Conservation (phyloP, 2,329 filamentous ascomycete species). For the Elsinoe fawcettii region DNA sequence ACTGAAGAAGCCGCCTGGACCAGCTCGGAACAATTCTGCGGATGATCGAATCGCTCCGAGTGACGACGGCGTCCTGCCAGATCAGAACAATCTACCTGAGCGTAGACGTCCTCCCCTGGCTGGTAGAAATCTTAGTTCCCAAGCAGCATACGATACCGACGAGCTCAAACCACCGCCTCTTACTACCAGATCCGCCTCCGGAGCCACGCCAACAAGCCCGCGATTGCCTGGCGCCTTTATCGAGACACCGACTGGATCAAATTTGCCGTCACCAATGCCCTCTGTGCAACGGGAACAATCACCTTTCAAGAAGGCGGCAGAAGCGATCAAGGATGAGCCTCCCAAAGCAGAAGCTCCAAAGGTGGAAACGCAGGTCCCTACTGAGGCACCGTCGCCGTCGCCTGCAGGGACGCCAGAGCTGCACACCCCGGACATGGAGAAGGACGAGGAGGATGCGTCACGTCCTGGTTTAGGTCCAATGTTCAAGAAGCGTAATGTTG, state of each 20-base stretch:
- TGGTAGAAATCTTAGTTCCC: slow-evolving; percentile 30
- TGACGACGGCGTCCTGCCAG: slow-evolving; percentile 5
- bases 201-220: slow-evolving; percentile 14
- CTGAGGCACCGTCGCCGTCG: slow-evolving; percentile 14
- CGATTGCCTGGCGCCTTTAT: slow-evolving; percentile 17
- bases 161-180: slow-evolving; percentile 28
- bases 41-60: slow-evolving; percentile 9
- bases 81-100: slow-evolving; percentile 42
- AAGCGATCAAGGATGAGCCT: background rate
- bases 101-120: slow-evolving; percentile 61
- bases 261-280: slow-evolving; percentile 13
- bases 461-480: slow-evolving; percentile 82
- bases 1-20: slow-evolving; percentile 6
- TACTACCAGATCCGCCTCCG: slow-evolving; percentile 16
- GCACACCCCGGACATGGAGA: slow-evolving; percentile 12
- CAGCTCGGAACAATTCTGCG: slow-evolving; percentile 10
- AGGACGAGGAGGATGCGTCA: slow-evolving; percentile 42
- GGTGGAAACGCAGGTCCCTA: slow-evolving; percentile 8
- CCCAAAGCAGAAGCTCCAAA: background rate
- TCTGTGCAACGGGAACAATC: slow-evolving; percentile 8
- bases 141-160: slow-evolving; percentile 16
- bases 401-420: slow-evolving; percentile 15
- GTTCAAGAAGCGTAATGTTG: slow-evolving; percentile 74
- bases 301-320: slow-evolving; percentile 9
- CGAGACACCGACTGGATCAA: slow-evolving; percentile 17